Percentiles rank a stretch among this genome's conserved stretches.
These are phyloP conservation scores for Clarkia xantiana DNA, from an alignment of 345 rosid genomes.

Conservation along the genomic window DNA sequence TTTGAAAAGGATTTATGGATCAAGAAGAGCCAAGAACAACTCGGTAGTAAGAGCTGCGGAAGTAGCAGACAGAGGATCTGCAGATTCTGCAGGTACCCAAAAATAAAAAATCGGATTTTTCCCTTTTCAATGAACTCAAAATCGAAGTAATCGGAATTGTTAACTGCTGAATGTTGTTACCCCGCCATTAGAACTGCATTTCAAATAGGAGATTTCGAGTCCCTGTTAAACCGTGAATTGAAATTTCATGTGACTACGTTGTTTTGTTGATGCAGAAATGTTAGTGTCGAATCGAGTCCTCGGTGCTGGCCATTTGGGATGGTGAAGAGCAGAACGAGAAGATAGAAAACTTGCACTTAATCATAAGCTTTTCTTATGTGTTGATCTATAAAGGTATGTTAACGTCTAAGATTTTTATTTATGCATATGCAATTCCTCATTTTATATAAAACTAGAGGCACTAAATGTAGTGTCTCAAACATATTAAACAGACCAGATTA, in stretches of 20 bases:
- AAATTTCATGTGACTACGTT: neutral
- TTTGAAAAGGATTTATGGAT: slow-evolving; percentile 13
- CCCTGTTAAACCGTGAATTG: neutral
- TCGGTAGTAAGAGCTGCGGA: slow-evolving; percentile 7
- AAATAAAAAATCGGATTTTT: too few species aligned
- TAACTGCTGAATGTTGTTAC: too few species aligned
- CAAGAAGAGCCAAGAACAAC: slow-evolving; percentile 5
- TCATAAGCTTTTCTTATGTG: too few species aligned
- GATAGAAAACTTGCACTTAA: neutral
- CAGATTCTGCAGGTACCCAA: neutral
- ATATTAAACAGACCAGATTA: slow-evolving; percentile 34
- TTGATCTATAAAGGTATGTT: too few species aligned
- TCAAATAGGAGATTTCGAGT: neutral
- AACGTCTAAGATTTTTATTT: too few species aligned
- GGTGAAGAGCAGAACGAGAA: slow-evolving; percentile 4
- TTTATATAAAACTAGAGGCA: too few species aligned
- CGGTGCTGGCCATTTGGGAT: neutral
- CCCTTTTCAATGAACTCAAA: too few species aligned
- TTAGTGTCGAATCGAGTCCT: too few species aligned
- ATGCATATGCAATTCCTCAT: too few species aligned
- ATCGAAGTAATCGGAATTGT: too few species aligned
- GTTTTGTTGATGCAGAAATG: neutral
- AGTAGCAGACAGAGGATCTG: slow-evolving; percentile 19
- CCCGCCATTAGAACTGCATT: too few species aligned
- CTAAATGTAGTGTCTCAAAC: too few species aligned